A percentile compares a stretch with the other conserved stretches of the same genome.
Conservation (phyloP, 768 basidiomycete species). For the Termitomyces bulborhizus region DNA sequence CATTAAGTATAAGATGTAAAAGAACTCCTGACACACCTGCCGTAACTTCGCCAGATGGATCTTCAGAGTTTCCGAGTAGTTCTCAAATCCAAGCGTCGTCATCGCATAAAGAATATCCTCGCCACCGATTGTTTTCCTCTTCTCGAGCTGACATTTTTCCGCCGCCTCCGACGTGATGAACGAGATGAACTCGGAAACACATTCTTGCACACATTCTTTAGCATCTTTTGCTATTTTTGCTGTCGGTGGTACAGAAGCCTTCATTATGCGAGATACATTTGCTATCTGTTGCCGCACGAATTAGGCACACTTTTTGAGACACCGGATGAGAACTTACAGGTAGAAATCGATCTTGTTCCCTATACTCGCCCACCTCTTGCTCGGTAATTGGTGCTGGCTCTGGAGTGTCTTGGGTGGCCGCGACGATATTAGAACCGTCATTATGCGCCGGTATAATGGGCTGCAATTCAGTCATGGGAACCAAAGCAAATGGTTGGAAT, state of each 20-base stretch:
- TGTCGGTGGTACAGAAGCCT: conserved; percentile 77
- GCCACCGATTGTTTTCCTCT: conserved; percentile 96
- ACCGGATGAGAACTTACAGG: conserved; percentile 51
- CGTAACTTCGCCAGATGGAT: conserved; percentile 89
- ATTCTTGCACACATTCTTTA: conserved; percentile 98
- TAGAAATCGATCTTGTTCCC: conserved; percentile 93
- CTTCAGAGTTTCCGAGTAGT: conserved; percentile 88
- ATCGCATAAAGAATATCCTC: conserved; percentile 98
- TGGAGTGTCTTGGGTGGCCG: conserved; percentile 35
- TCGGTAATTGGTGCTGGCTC: conserved; percentile 78
- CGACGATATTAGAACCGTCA: conserved; percentile 27
- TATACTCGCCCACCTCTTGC: conserved; percentile 88
- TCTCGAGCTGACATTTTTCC: conserved; percentile 90
- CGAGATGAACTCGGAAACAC: conserved; percentile 95
- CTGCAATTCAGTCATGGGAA: conserved; percentile 29
- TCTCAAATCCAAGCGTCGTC: conserved; percentile 87
- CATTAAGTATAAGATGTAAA: background rate
- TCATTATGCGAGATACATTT: conserved; percentile 98
- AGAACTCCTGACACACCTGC: conserved; percentile 41
- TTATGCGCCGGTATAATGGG: conserved; percentile 36
- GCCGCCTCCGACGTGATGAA: conserved; percentile 98
- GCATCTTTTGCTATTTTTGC: conserved; percentile 98
- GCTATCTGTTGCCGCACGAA: conserved; percentile 61
- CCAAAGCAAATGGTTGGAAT: background rate
- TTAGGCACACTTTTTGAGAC: background rate